Evolutionary conservation across 768 basidiomycete species (phyloP).

Genomic region (Lactarius indigo): DNA sequence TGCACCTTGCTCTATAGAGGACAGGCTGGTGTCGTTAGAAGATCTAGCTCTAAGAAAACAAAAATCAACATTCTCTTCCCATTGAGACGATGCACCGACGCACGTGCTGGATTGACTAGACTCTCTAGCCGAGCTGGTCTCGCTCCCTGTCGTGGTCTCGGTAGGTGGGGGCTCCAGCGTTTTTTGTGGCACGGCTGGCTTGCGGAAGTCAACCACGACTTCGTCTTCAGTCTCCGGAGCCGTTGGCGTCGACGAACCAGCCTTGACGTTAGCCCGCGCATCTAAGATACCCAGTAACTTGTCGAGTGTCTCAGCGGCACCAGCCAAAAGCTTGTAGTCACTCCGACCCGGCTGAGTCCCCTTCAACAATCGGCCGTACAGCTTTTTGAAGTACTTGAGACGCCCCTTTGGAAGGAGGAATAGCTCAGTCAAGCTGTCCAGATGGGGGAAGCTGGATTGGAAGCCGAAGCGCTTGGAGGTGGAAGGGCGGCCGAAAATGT

Average conservation of each 20-base stretch:
- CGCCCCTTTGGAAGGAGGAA: slow-evolving; percentile 85
- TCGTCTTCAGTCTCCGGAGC: slow-evolving; percentile 47
- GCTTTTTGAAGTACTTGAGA: slow-evolving; percentile 86
- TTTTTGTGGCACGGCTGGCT: slow-evolving; percentile 1
- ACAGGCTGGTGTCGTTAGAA: slow-evolving; percentile 57
- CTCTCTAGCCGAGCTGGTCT: slow-evolving; percentile 47
- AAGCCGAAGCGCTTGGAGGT: slow-evolving; percentile 44
- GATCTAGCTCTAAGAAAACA: slow-evolving; percentile 45
- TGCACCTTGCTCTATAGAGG: slow-evolving; percentile 51
- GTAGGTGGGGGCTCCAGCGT: slow-evolving; percentile 21
- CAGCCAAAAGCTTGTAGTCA: slow-evolving; percentile 77
- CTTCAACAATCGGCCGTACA: slow-evolving; percentile 82
- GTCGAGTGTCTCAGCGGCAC: slow-evolving; percentile 80
- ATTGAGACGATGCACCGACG: slow-evolving; percentile 27
- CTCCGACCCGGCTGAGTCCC: slow-evolving; percentile 82
- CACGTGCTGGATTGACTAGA: slow-evolving; percentile 56
- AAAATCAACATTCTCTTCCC: slow-evolving; percentile 13
- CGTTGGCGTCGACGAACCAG: slow-evolving; percentile 35
- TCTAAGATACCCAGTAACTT: slow-evolving; percentile 66
- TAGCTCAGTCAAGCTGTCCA: slow-evolving; percentile 88
- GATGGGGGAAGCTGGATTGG: slow-evolving; percentile 36
- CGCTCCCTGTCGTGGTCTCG: slow-evolving; percentile 41
- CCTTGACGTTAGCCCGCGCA: slow-evolving; percentile 49
- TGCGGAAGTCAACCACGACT: slow-evolving; percentile 53
- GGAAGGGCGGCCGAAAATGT: slow-evolving; percentile 65